Evolutionary conservation across 345 rosid species (phyloP), one percentile per base, ranked within the genome.

Genomic region (Dimocarpus longan): DNA sequence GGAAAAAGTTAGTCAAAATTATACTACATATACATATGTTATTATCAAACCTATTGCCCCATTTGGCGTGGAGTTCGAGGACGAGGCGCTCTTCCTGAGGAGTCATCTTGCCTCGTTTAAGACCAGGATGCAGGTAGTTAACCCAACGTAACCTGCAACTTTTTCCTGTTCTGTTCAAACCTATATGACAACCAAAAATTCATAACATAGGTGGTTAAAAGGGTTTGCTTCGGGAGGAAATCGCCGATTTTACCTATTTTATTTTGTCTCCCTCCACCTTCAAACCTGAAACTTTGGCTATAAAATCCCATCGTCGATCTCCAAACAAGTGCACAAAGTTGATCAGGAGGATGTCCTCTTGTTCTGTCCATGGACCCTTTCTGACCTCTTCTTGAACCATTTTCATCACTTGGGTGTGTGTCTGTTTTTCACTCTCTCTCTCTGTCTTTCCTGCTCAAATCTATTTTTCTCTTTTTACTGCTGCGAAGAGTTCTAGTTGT

Each of bases 141-240:
- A 94, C 98, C 99, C 99, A 96, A 32, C 99, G 90, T 68, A 96
- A 90, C 90, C 99, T 90, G 97, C 99, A 96, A 91, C 99, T 94
- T 82, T 96, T 96, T 63, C 99, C 99, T 65, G 99, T 93, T 88
- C 99, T 87, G 84, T 91, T 94, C 84, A 96, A 87, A 89, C 98
- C 99, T 96, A 60, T 60, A 60, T 22, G 1, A 91, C 93, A 94
- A 86, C 87, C 88, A 93, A 89, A 88, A 89, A 85, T 60, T 15
- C 22, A 60, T 9, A 60, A 22, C 65, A 60, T 85, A 88, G 65
- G 84, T 69, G 82, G 87, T 88, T 81, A 90, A 88, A 75, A 84
- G 89, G 76, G 26, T 60, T 57, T 76, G 89, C 83, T 85, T 90
- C 85, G 82, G 81, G 79, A 81, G 80, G 72, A 85, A 88, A 79